phyloP scores from a whole-genome alignment of 495 filamentous ascomycete species.

The Trichocladium antarcticum region DNA sequence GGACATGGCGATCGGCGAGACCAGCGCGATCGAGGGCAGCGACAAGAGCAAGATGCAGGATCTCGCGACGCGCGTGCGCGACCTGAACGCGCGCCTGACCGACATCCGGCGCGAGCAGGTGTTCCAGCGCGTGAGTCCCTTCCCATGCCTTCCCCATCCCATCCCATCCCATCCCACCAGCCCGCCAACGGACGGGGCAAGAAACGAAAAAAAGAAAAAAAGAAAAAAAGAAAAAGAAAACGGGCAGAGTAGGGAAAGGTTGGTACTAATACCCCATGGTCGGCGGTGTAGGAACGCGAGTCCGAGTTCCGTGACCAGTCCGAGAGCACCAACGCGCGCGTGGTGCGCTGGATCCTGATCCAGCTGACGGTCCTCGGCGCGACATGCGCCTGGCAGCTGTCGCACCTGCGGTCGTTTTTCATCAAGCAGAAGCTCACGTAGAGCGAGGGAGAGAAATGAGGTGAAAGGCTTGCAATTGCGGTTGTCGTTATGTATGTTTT shows the following conservation, averaged over 20 bases:
- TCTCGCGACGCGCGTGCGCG: slow-evolving; percentile 78
- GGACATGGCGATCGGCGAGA: slow-evolving; percentile 92
- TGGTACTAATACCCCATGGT: too few relatives aligned
- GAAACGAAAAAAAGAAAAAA: not conserved
- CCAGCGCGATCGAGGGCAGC: slow-evolving; percentile 82
- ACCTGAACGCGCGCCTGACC: slow-evolving; percentile 75
- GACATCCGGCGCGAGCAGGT: slow-evolving; percentile 92
- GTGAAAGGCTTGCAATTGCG: not conserved
- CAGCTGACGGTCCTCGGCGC: slow-evolving; percentile 79
- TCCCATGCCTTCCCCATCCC: not conserved
- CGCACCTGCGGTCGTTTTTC: slow-evolving; percentile 90
- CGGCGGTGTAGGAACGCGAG: slow-evolving; percentile 66
- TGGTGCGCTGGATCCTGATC: slow-evolving; percentile 87
- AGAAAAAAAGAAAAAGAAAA: not conserved
- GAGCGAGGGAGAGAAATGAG: not conserved
- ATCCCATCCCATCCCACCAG: not conserved
- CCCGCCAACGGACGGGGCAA: too few relatives aligned
- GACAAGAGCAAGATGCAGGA: slow-evolving; percentile 91
- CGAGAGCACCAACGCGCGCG: slow-evolving; percentile 82
- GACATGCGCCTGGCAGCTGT: slow-evolving; percentile 95
- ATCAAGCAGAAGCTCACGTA: slow-evolving; percentile 99
- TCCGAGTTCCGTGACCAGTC: slow-evolving; percentile 97
- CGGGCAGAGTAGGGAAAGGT: too few relatives aligned
- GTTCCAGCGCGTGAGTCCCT: slow-evolving; percentile 72
- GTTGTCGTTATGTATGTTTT: not conserved